Conservation (phyloP, 768 basidiomycete genomes). For the Amyloporia xantha region DNA sequence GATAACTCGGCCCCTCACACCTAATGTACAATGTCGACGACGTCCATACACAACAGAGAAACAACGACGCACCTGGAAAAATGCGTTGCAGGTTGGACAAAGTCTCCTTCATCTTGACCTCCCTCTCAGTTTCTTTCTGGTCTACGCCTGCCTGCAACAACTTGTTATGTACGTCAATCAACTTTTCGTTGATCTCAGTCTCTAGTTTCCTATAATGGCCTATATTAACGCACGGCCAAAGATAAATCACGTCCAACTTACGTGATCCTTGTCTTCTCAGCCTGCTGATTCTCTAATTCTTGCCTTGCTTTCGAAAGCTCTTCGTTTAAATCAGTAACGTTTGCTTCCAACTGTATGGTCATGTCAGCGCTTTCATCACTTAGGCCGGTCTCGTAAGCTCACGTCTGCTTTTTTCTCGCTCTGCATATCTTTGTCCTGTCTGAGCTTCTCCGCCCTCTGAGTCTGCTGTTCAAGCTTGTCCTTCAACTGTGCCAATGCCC, state of each 20-base stretch:
- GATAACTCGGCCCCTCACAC: conserved; percentile 87
- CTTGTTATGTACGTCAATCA: conserved; percentile 74
- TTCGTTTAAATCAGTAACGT: conserved; percentile 44
- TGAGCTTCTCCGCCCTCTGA: conserved; percentile 48
- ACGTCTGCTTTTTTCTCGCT: conserved; percentile 56
- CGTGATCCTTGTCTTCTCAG: conserved; percentile 77
- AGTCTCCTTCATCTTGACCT: conserved; percentile 79
- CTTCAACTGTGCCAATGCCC: conserved; percentile 56
- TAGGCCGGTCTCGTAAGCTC: conserved; percentile 8
- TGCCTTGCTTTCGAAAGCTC: conserved; percentile 65
- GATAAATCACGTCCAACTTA: conserved; percentile 29
- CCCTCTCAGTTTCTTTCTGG: conserved; percentile 78
- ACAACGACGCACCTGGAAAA: conserved; percentile 64
- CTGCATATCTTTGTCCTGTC: conserved; percentile 45
- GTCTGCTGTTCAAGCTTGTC: conserved; percentile 65
- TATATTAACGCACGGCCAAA: background rate
- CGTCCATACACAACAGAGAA: background rate
- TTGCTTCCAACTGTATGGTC: conserved; percentile 48
- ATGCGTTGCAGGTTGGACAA: conserved; percentile 77
- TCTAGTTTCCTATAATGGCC: conserved; percentile 67
- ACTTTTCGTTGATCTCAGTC: conserved; percentile 87
- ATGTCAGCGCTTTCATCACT: too few species aligned
- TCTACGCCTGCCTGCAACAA: conserved; percentile 89
- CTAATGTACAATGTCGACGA: conserved; percentile 33
- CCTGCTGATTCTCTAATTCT: conserved; percentile 79